phyloP scores from a whole-genome alignment of 2,329 filamentous ascomycete species.

The Alternaria sp. region DNA sequence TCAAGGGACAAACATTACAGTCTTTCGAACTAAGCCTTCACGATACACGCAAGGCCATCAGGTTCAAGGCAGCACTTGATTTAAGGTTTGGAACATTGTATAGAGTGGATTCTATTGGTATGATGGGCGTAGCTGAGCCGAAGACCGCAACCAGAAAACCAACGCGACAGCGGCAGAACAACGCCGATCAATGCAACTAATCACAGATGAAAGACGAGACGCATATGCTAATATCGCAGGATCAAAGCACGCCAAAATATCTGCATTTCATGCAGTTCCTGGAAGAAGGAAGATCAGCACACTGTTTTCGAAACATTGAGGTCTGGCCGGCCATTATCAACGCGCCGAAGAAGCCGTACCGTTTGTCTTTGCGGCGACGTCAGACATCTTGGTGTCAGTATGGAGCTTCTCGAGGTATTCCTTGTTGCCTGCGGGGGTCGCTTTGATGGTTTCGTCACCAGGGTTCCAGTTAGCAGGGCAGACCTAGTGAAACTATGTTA shows the following conservation, averaged over 20 bases:
- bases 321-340: neutral
- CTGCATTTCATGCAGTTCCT: constrained; percentile 6
- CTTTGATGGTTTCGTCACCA: constrained; percentile 50
- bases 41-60: neutral
- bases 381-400: constrained; percentile 45
- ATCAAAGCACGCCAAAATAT: neutral
- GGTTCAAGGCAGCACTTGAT: neutral
- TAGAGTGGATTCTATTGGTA: neutral
- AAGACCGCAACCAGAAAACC: neutral
- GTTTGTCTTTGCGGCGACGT: constrained; percentile 34
- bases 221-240: constrained; percentile 2
- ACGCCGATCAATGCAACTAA: constrained; percentile 8
- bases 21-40: neutral
- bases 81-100: constrained; percentile 1
- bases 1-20: no score
- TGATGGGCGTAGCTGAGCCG: neutral
- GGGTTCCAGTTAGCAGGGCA: constrained; percentile 54
- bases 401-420: constrained; percentile 46
- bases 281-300: constrained; percentile 3
- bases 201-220: neutral
- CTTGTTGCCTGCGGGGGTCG: constrained; percentile 49
- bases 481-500: constrained; percentile 26
- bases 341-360: constrained; percentile 22
- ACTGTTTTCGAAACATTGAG: neutral
- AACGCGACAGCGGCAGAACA: constrained; percentile 8